These are phyloP conservation scores for Sarocladium oryzae DNA, from an alignment of 2,329 filamentous ascomycete genomes.

Conservation along the genomic window DNA sequence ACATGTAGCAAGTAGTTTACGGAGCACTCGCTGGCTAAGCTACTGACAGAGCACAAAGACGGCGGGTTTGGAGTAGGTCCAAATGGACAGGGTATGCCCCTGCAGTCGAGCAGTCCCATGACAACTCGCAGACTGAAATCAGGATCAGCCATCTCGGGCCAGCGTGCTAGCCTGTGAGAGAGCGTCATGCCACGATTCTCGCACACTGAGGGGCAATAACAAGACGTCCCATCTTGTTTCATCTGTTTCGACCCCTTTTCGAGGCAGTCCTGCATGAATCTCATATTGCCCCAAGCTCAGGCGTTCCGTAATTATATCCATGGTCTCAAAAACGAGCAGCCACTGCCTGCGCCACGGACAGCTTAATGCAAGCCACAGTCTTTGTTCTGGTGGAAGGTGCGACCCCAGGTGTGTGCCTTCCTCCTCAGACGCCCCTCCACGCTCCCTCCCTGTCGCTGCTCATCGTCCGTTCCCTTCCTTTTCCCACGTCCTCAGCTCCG, in stretches of 20 bases:
- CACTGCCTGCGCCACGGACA: not conserved
- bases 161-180: too few relatives aligned
- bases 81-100: not conserved
- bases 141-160: not conserved
- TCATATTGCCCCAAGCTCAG: not conserved
- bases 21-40: not conserved
- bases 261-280: not conserved
- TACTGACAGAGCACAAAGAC: not conserved
- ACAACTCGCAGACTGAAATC: not conserved
- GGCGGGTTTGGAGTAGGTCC: not conserved
- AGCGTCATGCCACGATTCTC: too few relatives aligned
- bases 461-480: conserved; percentile 7
- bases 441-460: conserved; percentile 8
- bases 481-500: conserved; percentile 2
- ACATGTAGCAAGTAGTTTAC: not conserved
- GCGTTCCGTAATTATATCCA: not conserved
- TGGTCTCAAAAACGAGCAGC: not conserved
- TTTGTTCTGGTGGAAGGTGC: not conserved
- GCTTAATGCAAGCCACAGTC: not conserved
- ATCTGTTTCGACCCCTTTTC: not conserved
- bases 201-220: not conserved
- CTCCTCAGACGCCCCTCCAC: not conserved
- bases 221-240: not conserved
- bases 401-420: not conserved
- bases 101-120: not conserved